Base-by-base conservation (phyloP, 1,284 basidiomycete species). In the Ganoderma lingzhi region DNA sequence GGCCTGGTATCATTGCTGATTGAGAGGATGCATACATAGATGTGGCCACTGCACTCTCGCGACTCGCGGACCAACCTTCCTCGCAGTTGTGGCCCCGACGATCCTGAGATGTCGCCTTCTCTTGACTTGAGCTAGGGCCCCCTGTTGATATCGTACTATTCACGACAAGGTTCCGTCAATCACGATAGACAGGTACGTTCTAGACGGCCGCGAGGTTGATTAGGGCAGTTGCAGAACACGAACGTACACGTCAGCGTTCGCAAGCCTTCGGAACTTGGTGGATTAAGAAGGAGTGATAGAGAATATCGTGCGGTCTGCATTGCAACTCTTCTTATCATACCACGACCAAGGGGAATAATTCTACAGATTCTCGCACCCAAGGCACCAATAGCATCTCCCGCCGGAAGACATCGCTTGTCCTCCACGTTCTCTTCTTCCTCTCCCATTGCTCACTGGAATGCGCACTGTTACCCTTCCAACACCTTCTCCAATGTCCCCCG, bases 41-140 rank as follows among this genome's bases (percentile, higher is more conserved):
- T 48, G 45, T 48, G 10, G 53, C 23, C 14, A 14, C 15, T 35
- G 48, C 23, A 3, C 48, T 51, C 48, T 28, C 48, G 23, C 48
- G 23, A 32, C 15, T 17, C 15, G 23, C 45, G 5, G 45, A 45
- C 44, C 9, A 19, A 23, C 19, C 30, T 35, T 56, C 53, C 15
- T 56, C 53, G 30, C 53, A 30, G 53, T 35, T 35, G 53, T 14
- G 15, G 53, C 30, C 14, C 53, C 53, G 53, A 32, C 30, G 53
- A 56, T 56, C 53, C 53, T 17, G 53, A 56, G 53, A 56, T 56
- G 53, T 56, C 14, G 53, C 14, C 30, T 32, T 56, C 53, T 19
- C 6, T 30, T 28, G 32, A 35, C 23, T 14, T 28, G 2, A 23
- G 4, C 15, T 10, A 6, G 14, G 53, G 53, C 32, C 2, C 14